Base-by-base conservation (phyloP, 2,329 filamentous ascomycete genomes). In the Paraphoma sp. region DNA sequence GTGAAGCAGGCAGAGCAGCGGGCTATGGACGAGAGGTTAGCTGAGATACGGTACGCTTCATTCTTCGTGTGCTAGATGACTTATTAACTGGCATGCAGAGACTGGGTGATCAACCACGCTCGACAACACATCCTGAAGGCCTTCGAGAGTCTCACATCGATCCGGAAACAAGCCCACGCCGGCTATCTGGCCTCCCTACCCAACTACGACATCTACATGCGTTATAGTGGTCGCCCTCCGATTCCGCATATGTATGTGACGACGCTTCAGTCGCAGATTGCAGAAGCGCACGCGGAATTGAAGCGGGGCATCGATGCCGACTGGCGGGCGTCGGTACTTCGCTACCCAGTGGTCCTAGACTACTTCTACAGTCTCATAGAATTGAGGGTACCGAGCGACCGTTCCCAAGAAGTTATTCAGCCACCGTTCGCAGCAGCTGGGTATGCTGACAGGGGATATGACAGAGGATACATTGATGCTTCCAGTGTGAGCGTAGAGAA, bases 261-360 rank as follows among this genome's bases (percentile, higher is more conserved):
- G n/a, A 69, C 74, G 48, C 67, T 82, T 23, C 76, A 81, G 47
- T 64, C 67, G 18, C 79, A 92, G 69, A 84, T 92, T 50, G 80
- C 83, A 40, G 83, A 85, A 54, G 89, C 89, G 23, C 85, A 92
- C 68, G 82, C 82, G 14, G 82, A 84, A 47, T 81, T 92, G 58
- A 91, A 92, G 76, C 84, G 86, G 48, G 89, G 89, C 58, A 89
- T 93, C 67, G 89, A 93, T 67, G 87, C 90, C 59, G 90, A 93
- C 78, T 94, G 90, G 90, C 85, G 88, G 67, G 82, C 85, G 30
- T 89, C 87, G 46, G 90, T 93, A 40, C 85, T 91, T 67, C 84
- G 87, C 52, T 94, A 93, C 67, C 91, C 90, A 4, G 89, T 93
- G 71, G 73, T 93, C n/a, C 80, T 94, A 52, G 88, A 92, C 75